phyloP scores from a whole-genome alignment of 768 basidiomycete genomes.

The Fistulinella prunicolor region DNA sequence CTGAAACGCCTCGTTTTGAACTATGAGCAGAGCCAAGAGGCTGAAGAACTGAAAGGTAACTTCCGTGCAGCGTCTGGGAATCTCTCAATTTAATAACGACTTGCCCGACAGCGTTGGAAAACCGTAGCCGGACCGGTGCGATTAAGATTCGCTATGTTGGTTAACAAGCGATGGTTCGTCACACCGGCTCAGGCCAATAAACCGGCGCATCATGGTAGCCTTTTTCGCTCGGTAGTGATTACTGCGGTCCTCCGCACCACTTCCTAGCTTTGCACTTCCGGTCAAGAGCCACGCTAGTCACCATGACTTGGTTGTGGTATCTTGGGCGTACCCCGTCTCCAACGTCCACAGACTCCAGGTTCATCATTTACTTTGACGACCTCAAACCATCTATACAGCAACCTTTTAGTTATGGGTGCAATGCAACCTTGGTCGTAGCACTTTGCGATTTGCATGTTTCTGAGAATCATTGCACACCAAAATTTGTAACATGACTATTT shows the following conservation, averaged over 20 bases:
- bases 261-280: constrained; percentile 17
- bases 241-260: constrained; percentile 20
- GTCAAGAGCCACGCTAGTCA: constrained; percentile 19
- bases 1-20: constrained; percentile 92
- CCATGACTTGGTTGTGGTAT: constrained; percentile 12
- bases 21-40: constrained; percentile 88
- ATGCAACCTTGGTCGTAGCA: constrained; percentile 10
- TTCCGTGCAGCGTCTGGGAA: not conserved
- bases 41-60: constrained; percentile 73
- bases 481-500: too few species aligned
- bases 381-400: constrained; percentile 5
- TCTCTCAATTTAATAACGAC: not conserved
- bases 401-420: constrained; percentile 6
- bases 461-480: not conserved
- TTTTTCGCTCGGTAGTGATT: constrained; percentile 21
- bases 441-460: constrained; percentile 6
- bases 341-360: constrained; percentile 12
- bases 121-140: constrained; percentile 60
- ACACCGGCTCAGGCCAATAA: constrained; percentile 14
- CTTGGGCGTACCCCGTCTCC: constrained; percentile 11
- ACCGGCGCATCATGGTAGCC: constrained; percentile 19
- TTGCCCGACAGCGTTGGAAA: constrained; percentile 53
- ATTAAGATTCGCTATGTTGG: constrained; percentile 80
- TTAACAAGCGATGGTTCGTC: constrained; percentile 34
- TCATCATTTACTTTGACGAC: constrained; percentile 20